A percentile compares a stretch with the other conserved stretches of the same genome.
phyloP scores from a whole-genome alignment of 2,329 filamentous ascomycete species.

The Fusarium abutilonis region DNA sequence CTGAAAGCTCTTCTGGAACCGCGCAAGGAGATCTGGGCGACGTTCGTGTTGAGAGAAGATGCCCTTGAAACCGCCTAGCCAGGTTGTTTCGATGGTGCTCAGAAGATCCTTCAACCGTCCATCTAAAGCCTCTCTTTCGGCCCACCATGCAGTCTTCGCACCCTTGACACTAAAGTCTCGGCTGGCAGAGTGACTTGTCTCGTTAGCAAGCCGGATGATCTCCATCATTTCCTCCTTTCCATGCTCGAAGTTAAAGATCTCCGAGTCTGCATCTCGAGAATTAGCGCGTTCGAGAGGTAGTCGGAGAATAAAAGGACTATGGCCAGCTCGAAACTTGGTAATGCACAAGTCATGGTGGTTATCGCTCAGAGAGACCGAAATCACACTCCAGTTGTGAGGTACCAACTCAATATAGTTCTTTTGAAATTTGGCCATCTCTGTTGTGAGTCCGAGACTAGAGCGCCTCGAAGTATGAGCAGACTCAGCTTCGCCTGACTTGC shows the following conservation, averaged over 20 bases:
- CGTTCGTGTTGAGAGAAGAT: conserved; percentile 83
- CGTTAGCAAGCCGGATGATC: conserved; percentile 83
- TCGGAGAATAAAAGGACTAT: conserved; percentile 85
- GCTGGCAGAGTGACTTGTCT: conserved; percentile 75
- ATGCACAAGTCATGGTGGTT: conserved; percentile 86
- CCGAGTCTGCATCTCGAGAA: conserved; percentile 78
- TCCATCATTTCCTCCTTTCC: conserved; percentile 82
- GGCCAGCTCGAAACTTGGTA: conserved; percentile 80
- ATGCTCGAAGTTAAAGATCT: conserved; percentile 84
- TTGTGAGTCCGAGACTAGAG: conserved; percentile 57
- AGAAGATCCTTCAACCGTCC: conserved; percentile 79
- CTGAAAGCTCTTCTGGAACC: conserved; percentile 82
- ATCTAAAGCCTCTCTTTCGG: conserved; percentile 82
- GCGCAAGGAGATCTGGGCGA: conserved; percentile 71
- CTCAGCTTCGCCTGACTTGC: conserved; percentile 7
- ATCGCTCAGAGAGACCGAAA: conserved; percentile 87
- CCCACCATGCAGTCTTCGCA: conserved; percentile 89
- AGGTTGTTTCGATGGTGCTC: conserved; percentile 87
- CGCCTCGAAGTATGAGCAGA: conserved; percentile 46
- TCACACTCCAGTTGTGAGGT: conserved; percentile 81
- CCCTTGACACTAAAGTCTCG: conserved; percentile 78
- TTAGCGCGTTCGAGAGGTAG: conserved; percentile 85
- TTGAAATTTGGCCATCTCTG: conserved; percentile 74
- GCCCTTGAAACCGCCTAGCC: conserved; percentile 94
- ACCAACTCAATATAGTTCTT: conserved; percentile 86